A percentile compares a stretch with the other conserved stretches of the same genome.
phyloP scores from a whole-genome alignment of 192 early-diverging fungal genomes.

The Glomus cerebriforme region DNA sequence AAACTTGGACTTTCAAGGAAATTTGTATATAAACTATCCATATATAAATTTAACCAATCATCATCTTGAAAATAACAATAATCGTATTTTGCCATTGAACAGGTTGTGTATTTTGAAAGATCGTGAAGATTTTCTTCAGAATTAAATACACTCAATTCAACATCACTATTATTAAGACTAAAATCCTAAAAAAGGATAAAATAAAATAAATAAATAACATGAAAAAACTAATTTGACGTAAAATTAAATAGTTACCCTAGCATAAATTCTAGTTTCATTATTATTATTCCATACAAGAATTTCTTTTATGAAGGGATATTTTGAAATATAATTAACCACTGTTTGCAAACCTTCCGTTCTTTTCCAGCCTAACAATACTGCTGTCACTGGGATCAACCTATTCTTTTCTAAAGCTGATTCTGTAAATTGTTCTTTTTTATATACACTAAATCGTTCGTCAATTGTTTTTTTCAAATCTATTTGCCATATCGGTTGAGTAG shows the following conservation, averaged over 20 bases:
- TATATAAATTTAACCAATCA: conserved; percentile 53
- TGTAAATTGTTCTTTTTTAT: conserved; percentile 38
- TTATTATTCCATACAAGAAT: conserved; percentile 59
- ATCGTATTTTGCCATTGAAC: conserved; percentile 51
- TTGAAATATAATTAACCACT: conserved; percentile 48
- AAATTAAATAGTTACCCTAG: background rate
- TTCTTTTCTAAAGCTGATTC: conserved; percentile 38
- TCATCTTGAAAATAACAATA: conserved; percentile 65
- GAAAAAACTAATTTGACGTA: background rate
- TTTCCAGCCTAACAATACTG: conserved; percentile 56
- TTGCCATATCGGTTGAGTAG: background rate
- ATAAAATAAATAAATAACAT: background rate
- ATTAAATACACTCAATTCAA: conserved; percentile 46
- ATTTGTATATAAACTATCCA: conserved; percentile 61
- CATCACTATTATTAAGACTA: conserved; percentile 31
- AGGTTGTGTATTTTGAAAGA: conserved; percentile 56
- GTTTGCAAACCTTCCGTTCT: conserved; percentile 39
- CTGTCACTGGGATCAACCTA: conserved; percentile 46
- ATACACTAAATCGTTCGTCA: background rate
- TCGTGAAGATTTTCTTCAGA: conserved; percentile 52
- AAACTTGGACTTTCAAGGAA: conserved; percentile 53
- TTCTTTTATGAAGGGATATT: conserved; percentile 57
- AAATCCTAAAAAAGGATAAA: conserved; percentile 34
- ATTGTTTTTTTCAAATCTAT: background rate
- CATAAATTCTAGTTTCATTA: conserved; percentile 34